Percentiles rank a stretch among this genome's conserved stretches.
Conservation (phyloP, 768 basidiomycete species). For the Paxillus involutus region DNA sequence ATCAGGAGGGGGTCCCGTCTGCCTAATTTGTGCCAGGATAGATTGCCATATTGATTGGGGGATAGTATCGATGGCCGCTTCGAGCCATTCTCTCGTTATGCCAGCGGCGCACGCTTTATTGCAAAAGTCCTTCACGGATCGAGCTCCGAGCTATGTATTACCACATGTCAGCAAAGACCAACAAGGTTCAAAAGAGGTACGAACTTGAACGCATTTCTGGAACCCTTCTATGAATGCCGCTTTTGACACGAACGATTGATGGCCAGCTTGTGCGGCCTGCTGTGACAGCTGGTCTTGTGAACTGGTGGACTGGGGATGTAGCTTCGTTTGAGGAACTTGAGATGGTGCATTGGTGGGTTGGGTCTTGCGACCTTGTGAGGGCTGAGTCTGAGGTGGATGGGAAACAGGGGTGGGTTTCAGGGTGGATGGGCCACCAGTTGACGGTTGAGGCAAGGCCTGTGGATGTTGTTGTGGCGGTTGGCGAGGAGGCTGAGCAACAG, state of each 20-base stretch:
- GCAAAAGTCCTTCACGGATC: conserved; percentile 11
- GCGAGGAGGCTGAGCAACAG: neutral
- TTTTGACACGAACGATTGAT: neutral
- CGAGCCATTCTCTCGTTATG: conserved; percentile 21
- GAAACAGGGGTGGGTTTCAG: neutral
- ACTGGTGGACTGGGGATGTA: neutral
- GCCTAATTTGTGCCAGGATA: conserved; percentile 2
- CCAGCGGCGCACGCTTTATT: conserved; percentile 14
- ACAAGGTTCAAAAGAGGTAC: conserved; percentile 6
- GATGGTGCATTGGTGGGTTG: neutral
- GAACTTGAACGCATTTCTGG: conserved; percentile 19
- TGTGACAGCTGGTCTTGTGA: conserved; percentile 11
- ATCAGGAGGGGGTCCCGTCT: neutral
- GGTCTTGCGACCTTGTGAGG: conserved; percentile 1
- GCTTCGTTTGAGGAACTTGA: neutral
- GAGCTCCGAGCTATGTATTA: conserved; percentile 14
- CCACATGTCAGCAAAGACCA: conserved; percentile 2
- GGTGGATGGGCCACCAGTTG: neutral
- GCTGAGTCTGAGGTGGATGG: neutral
- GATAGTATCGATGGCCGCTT: conserved; percentile 13
- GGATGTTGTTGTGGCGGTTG: neutral
- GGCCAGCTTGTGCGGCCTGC: neutral
- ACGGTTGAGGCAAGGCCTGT: neutral
- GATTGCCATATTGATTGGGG: conserved; percentile 15
- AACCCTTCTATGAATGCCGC: conserved; percentile 22